Evolutionary conservation across 495 filamentous ascomycete species (phyloP), one percentile per base, ranked within the genome.

Genomic region (Penicillium paxilli): DNA sequence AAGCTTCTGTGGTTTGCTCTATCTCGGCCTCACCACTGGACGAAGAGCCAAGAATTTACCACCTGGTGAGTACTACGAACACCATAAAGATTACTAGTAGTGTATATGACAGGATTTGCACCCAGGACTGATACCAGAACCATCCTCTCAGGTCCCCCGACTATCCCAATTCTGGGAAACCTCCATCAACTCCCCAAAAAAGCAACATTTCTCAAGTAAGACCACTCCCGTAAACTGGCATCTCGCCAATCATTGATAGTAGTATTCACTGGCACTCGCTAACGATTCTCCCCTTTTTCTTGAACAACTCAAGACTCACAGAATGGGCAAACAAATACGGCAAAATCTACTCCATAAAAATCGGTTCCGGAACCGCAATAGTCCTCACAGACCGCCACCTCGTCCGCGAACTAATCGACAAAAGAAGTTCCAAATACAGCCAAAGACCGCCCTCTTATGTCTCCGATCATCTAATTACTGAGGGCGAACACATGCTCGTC

Each of bases 361-460:
- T 53, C 5, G 51, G 51, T 5, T 30, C 24, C 2, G 40, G 51
- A 3, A 53, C 25, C 3, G 32, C 35, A 5, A 37, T 37, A 14
- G 69, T 83, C 12, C 52, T 83, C 30, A 77, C 60, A 16, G 58
- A 68, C 26, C 68, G 63, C 1, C 52, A 57, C 1, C 38, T 73
- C 0, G 58, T 75, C 42, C 72, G 73, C 33, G 65, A 81, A 37
- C 52, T 80, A 7, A 20, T 82, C 14, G 79, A 82, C 52, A 69
- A 68, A 23, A 72, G 69, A 44, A 69, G 69, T 48, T 57, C 63
- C 20, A 64, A 68, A n/a, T 80, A 77, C 59, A 75, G 67, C 54
- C 55, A 69, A 17, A 68, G 80, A 5, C 82, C 80, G 1, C 47
- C 40, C 1, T 76, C 70, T n/a, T 71, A 74, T 41, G 71, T 85